Evolutionary conservation across 1,139 yeast genomes (phyloP).

Genomic region (Geotrichum histeridarum): DNA sequence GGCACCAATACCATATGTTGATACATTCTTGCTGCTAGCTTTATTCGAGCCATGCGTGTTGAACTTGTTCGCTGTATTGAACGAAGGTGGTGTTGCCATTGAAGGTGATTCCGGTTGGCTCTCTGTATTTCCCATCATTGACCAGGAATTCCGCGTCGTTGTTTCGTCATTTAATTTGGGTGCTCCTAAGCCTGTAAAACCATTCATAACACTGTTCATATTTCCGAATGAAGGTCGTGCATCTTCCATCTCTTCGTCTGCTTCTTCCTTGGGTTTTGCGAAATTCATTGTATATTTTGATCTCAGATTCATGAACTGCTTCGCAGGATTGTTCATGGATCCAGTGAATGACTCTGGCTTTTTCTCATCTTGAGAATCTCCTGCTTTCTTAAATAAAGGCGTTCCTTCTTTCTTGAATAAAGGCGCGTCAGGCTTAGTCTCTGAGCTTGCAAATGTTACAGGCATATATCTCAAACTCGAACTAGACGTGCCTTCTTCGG

Average conservation of each 20-base stretch:
- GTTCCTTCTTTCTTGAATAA: neutral
- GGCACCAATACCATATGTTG: constrained; percentile 82
- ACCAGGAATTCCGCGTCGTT: constrained; percentile 8
- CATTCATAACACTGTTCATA: neutral
- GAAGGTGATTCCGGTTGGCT: neutral
- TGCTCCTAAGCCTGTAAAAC: neutral
- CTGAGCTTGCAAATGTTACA: constrained; percentile 9
- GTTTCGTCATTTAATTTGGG: neutral
- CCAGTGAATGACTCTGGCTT: neutral
- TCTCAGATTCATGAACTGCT: constrained; percentile 6
- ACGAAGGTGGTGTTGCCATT: neutral
- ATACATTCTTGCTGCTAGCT: neutral
- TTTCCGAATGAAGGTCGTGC: neutral
- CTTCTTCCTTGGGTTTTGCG: neutral
- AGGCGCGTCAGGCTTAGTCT: neutral
- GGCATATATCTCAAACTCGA: constrained; percentile 10
- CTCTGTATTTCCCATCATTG: neutral
- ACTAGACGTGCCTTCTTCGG: neutral
- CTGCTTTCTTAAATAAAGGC: neutral
- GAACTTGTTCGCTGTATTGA: neutral
- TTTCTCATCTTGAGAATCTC: neutral
- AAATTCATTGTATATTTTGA: neutral
- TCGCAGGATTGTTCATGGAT: neutral
- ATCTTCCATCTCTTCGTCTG: neutral
- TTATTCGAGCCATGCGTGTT: neutral